Conservation (phyloP, 1,284 basidiomycete species). For the Fistulinella cinereoalba region DNA sequence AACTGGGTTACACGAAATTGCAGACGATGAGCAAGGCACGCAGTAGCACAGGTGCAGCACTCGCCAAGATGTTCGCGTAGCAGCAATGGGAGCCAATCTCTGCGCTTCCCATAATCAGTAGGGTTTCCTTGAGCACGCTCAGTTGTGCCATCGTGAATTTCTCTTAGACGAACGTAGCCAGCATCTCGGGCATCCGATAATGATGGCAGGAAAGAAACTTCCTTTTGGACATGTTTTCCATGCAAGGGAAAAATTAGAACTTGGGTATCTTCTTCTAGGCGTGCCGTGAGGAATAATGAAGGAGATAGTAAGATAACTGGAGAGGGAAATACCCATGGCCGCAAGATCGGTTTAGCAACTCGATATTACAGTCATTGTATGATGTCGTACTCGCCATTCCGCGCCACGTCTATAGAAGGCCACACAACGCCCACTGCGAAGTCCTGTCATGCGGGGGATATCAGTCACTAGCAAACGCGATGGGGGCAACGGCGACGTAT, state of each 20-base stretch:
- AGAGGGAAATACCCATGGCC: constrained; percentile 12
- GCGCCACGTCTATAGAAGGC: constrained; percentile 60
- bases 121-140: constrained; percentile 4
- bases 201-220: constrained; percentile 46
- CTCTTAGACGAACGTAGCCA: constrained; percentile 48
- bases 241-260: constrained; percentile 51
- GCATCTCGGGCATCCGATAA: constrained; percentile 50
- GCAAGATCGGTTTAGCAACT: constrained; percentile 19
- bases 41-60: constrained; percentile 18
- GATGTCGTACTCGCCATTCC: constrained; percentile 47
- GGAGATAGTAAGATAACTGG: constrained; percentile 54
- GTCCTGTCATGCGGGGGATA: constrained; percentile 36
- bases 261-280: constrained; percentile 45
- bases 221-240: constrained; percentile 35
- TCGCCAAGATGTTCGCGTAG: constrained; percentile 62
- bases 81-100: constrained; percentile 65
- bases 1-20: constrained; percentile 43
- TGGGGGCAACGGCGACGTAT: constrained; percentile 3
- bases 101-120: constrained; percentile 39
- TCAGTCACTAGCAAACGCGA: constrained; percentile 14
- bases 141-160: constrained; percentile 34
- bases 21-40: constrained; percentile 9
- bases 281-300: constrained; percentile 59
- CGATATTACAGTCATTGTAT: constrained; percentile 8
- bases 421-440: constrained; percentile 68